Evolutionary conservation across 2,329 filamentous ascomycete genomes (phyloP).

Genomic region (Microdochium nivale): DNA sequence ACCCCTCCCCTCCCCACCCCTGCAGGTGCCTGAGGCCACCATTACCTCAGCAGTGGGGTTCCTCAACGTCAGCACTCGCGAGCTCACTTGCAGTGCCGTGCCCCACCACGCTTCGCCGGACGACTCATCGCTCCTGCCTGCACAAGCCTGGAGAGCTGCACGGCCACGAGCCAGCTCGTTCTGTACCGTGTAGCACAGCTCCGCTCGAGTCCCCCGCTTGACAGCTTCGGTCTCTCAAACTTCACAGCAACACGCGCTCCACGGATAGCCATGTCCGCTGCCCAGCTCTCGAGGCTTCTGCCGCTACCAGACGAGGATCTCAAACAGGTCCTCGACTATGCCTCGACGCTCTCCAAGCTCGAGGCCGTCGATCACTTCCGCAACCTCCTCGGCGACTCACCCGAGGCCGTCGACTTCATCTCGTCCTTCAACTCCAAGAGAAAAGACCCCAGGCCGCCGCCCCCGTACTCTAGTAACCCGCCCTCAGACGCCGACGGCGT

Average conservation of each 20-base stretch:
- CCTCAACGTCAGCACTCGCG: no score
- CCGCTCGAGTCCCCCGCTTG: not conserved
- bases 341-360: conserved; percentile 63
- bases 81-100: not conserved
- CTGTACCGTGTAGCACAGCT: not conserved
- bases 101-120: not conserved
- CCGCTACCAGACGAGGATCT: conserved; percentile 80
- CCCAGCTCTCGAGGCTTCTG: conserved; percentile 71
- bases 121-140: not conserved
- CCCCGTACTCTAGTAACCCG: conserved; percentile 10
- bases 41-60: no score
- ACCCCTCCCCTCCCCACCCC: no score
- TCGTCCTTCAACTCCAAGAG: conserved; percentile 69
- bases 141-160: no score
- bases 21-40: no score
- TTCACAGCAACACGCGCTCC: not conserved
- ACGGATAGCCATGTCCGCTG: conserved; percentile 35
- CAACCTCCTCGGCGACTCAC: conserved; percentile 79
- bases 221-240: no score
- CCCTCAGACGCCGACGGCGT: conserved; percentile 27
- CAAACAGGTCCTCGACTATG: conserved; percentile 76
- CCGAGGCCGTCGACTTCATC: conserved; percentile 68
- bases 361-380: conserved; percentile 79
- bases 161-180: not conserved
- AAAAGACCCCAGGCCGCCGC: conserved; percentile 27